Percentiles rank a stretch among this genome's conserved stretches.
Evolutionary conservation across 2,329 filamentous ascomycete genomes (phyloP).

Genomic region (Hypoxylon sp.): DNA sequence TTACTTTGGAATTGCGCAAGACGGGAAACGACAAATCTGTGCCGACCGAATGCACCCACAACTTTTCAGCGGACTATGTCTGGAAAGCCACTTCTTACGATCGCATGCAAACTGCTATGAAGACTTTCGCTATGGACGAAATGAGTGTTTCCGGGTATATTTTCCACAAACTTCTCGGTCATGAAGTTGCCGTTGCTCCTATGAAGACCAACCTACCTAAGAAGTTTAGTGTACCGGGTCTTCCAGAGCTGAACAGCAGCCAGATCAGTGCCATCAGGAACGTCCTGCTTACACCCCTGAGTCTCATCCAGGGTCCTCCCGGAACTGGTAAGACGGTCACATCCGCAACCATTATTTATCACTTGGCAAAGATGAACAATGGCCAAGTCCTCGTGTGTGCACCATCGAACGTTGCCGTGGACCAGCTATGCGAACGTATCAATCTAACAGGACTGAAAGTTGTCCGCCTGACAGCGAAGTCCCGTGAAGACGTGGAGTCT

Average conservation of each 20-base stretch:
- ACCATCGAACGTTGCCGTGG: slow-evolving; percentile 97
- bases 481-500: slow-evolving; percentile 98
- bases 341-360: slow-evolving; percentile 98
- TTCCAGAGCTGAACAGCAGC: slow-evolving; percentile 94
- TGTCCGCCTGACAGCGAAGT: slow-evolving; percentile 98
- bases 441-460: slow-evolving; percentile 96
- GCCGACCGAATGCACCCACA: slow-evolving; percentile 95
- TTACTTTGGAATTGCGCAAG: slow-evolving; percentile 93
- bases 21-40: slow-evolving; percentile 97
- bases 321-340: slow-evolving; percentile 99
- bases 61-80: slow-evolving; percentile 98
- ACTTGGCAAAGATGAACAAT: slow-evolving; percentile 93
- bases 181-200: slow-evolving; percentile 92
- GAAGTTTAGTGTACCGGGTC: slow-evolving; percentile 94
- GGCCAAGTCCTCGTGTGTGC: slow-evolving; percentile 97
- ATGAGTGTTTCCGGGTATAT: slow-evolving; percentile 99
- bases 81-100: slow-evolving; percentile 99
- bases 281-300: slow-evolving; percentile 92
- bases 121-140: slow-evolving; percentile 97
- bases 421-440: slow-evolving; percentile 97
- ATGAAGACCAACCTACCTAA: slow-evolving; percentile 97
- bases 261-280: slow-evolving; percentile 97
- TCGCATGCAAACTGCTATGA: slow-evolving; percentile 99
- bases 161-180: slow-evolving; percentile 95
- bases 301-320: slow-evolving; percentile 95